These are phyloP conservation scores for Amaranthus hypochondriacus DNA, from an alignment of 148 eudicot species.

Conservation along the genomic window DNA sequence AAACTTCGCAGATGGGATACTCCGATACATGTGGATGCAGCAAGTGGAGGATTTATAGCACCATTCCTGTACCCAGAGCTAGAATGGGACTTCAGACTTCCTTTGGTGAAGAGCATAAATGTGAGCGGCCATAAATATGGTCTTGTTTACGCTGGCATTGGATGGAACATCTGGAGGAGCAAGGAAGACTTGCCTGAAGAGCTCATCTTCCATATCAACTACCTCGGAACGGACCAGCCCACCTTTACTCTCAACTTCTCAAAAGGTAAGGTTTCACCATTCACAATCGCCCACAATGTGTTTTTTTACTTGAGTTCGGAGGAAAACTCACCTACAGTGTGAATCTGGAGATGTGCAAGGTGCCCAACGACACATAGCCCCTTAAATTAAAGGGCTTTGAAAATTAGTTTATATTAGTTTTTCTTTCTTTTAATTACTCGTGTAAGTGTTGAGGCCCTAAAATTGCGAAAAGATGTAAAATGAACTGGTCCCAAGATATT, in stretches of 20 bases:
- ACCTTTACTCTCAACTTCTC: constrained; percentile 39
- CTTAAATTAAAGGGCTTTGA: no score
- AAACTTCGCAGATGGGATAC: constrained; percentile 28
- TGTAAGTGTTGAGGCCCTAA: no score
- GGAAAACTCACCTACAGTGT: no score
- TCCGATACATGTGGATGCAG: constrained; percentile 45
- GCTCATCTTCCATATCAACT: constrained; percentile 32
- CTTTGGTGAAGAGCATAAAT: constrained; percentile 39
- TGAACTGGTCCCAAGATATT: no score
- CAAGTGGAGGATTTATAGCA: constrained; percentile 37
- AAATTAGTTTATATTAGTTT: no score
- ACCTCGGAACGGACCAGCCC: constrained; percentile 28
- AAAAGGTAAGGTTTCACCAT: constrained; percentile 20
- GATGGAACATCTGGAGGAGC: constrained; percentile 34
- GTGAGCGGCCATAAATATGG: constrained; percentile 43
- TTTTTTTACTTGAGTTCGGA: background rate
- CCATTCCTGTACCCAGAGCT: constrained; percentile 39
- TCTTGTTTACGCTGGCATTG: constrained; percentile 36
- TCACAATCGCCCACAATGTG: background rate
- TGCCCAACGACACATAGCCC: no score
- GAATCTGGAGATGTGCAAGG: no score
- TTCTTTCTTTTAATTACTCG: no score
- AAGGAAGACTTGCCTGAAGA: constrained; percentile 35
- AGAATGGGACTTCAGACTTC: constrained; percentile 39
- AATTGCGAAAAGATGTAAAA: no score